Conservation (phyloP, 192 early-diverging fungal genomes). For the Rhizophlyctis rosea region DNA sequence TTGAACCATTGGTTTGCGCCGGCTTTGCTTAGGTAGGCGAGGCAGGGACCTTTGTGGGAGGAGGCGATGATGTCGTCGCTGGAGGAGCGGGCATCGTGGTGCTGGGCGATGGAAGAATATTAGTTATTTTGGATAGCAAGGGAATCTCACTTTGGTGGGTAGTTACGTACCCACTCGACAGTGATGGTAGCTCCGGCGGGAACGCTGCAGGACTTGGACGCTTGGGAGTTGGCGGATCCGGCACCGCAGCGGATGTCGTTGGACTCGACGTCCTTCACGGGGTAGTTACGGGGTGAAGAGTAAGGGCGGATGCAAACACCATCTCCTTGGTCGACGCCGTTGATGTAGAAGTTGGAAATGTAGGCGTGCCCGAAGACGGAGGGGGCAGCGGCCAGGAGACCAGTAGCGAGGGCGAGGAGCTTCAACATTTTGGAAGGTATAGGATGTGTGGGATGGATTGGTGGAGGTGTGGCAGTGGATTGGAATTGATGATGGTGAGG, state of each 20-base stretch:
- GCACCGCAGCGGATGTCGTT: slow-evolving; percentile 12
- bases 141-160: no score
- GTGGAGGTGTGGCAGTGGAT: no score
- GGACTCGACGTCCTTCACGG: slow-evolving; percentile 12
- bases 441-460: no score
- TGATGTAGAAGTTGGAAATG: slow-evolving; percentile 8
- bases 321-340: background rate
- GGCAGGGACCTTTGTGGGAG: slow-evolving; percentile 24
- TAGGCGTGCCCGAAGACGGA: slow-evolving; percentile 10
- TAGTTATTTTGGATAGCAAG: no score
- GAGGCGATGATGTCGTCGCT: no score
- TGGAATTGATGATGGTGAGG: no score
- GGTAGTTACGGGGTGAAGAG: slow-evolving; percentile 7
- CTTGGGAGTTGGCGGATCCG: slow-evolving; percentile 3
- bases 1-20: slow-evolving; percentile 26
- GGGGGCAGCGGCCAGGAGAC: background rate
- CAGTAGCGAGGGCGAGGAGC: background rate
- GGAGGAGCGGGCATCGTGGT: no score
- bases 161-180: no score
- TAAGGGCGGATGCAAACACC: slow-evolving; percentile 2
- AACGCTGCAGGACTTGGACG: background rate
- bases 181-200: no score
- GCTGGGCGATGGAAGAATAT: no score
- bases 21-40: slow-evolving; percentile 13
- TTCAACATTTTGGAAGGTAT: no score